These are phyloP conservation scores for Phytophthora brassicae DNA, from an alignment of 352 stramenopile species.

Conservation along the genomic window DNA sequence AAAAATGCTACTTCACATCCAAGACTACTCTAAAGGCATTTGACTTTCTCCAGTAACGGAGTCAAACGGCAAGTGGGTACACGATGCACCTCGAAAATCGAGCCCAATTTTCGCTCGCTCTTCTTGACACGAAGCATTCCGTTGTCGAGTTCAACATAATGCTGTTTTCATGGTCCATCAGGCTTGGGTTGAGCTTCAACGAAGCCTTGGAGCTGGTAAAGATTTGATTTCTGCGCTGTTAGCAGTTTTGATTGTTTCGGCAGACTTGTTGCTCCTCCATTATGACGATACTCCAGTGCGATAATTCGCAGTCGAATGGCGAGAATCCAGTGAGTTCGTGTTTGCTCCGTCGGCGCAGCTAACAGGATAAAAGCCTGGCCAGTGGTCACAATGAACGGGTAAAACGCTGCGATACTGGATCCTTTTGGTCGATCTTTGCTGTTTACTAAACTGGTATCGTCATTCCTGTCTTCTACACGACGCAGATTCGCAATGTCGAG, in stretches of 20 bases:
- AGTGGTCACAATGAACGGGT: slow-evolving; percentile 63
- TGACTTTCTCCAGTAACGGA: slow-evolving; percentile 45
- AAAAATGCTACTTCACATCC: slow-evolving; percentile 51
- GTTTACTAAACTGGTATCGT: slow-evolving; percentile 9
- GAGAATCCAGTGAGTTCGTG: slow-evolving; percentile 59
- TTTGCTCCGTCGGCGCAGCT: slow-evolving; percentile 43
- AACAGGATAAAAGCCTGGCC: slow-evolving; percentile 55
- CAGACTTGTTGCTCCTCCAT: slow-evolving; percentile 13
- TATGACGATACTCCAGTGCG: slow-evolving; percentile 61
- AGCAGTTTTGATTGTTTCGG: slow-evolving; percentile 10
- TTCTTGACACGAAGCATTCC: slow-evolving; percentile 67
- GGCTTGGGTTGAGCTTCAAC: slow-evolving; percentile 59
- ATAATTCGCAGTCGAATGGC: slow-evolving; percentile 71
- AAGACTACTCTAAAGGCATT: slow-evolving; percentile 64
- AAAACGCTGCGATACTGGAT: slow-evolving; percentile 31
- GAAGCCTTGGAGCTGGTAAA: slow-evolving; percentile 50
- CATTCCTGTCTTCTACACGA: slow-evolving; percentile 32
- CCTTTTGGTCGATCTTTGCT: slow-evolving; percentile 15
- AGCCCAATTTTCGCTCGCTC: slow-evolving; percentile 54
- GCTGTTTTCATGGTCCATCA: slow-evolving; percentile 50
- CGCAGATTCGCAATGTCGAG: slow-evolving; percentile 57
- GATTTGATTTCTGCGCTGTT: not conserved
- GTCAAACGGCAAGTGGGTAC: slow-evolving; percentile 50
- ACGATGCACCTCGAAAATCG: slow-evolving; percentile 53
- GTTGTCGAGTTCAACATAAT: slow-evolving; percentile 67